A percentile compares a stretch with the other conserved stretches of the same genome.
These are phyloP conservation scores for Diaporthe longicolla DNA, from an alignment of 2,329 filamentous ascomycete species.

Conservation along the genomic window DNA sequence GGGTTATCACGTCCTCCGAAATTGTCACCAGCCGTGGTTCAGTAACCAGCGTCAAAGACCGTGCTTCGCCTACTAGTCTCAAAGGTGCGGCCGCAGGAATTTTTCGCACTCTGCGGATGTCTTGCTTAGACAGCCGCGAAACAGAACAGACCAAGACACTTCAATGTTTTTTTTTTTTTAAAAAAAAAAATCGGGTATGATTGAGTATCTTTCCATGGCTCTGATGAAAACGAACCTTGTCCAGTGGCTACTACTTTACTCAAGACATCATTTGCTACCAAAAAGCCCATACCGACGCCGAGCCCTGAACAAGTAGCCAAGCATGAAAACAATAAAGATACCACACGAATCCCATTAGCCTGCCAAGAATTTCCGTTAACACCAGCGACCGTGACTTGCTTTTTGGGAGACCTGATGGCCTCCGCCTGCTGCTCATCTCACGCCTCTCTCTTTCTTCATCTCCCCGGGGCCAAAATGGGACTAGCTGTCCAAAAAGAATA, in stretches of 20 bases:
- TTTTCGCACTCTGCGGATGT: neutral
- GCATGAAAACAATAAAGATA: slow-evolving; percentile 17
- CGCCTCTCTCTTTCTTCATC: slow-evolving; percentile 5
- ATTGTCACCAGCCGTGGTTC: neutral
- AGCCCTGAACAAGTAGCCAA: slow-evolving; percentile 25
- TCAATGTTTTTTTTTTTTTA: neutral
- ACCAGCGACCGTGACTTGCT: slow-evolving; percentile 26
- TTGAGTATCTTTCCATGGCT: slow-evolving; percentile 16
- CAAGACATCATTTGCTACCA: slow-evolving; percentile 31
- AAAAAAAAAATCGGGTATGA: slow-evolving; percentile 15
- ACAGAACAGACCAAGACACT: neutral
- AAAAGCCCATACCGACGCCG: slow-evolving; percentile 32
- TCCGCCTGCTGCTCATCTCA: slow-evolving; percentile 1
- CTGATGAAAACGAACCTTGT: slow-evolving; percentile 16
- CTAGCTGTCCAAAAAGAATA: slow-evolving; percentile 17
- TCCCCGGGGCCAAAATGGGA: neutral
- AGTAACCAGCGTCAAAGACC: too few species aligned
- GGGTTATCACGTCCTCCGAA: too few species aligned
- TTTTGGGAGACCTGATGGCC: slow-evolving; percentile 19
- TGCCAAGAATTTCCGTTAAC: slow-evolving; percentile 29
- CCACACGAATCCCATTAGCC: slow-evolving; percentile 17
- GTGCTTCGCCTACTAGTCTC: neutral
- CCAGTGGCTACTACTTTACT: slow-evolving; percentile 13
- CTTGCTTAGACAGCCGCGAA: neutral
- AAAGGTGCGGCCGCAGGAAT: neutral